phyloP scores from a whole-genome alignment of 257 asterid genomes.

The Nicotiana attenuata region DNA sequence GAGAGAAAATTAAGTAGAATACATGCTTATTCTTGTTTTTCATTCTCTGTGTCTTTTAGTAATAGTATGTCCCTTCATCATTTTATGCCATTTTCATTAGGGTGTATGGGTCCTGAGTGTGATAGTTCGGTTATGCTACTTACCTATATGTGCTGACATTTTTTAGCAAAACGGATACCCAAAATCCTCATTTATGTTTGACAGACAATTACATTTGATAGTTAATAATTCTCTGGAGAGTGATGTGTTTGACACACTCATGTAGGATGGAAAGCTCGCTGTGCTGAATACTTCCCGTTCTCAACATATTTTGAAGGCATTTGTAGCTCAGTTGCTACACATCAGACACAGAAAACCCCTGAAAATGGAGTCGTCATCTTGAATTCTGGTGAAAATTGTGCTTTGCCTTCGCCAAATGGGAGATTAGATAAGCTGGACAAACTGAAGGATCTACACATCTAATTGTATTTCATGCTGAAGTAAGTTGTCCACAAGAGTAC shows the following conservation, averaged over 20 bases:
- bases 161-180: background rate
- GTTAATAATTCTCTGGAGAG: background rate
- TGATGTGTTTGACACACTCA: constrained; percentile 11
- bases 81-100: background rate
- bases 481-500: constrained; percentile 13
- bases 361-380: constrained; percentile 45
- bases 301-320: constrained; percentile 74
- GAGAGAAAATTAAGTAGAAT: background rate
- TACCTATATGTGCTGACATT: background rate
- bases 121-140: background rate
- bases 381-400: constrained; percentile 20
- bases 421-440: constrained; percentile 45
- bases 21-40: background rate
- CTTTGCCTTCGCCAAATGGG: constrained; percentile 49
- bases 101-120: background rate
- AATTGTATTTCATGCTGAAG: constrained; percentile 21
- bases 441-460: constrained; percentile 49
- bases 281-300: constrained; percentile 71
- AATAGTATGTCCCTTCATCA: background rate
- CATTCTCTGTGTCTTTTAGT: background rate
- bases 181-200: background rate
- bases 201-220: background rate
- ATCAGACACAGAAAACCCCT: constrained; percentile 31
- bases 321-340: constrained; percentile 54
- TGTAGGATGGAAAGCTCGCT: constrained; percentile 81